These are phyloP conservation scores for Rhodotorula kratochvilovae DNA, from an alignment of 768 basidiomycete species.

Conservation along the genomic window DNA sequence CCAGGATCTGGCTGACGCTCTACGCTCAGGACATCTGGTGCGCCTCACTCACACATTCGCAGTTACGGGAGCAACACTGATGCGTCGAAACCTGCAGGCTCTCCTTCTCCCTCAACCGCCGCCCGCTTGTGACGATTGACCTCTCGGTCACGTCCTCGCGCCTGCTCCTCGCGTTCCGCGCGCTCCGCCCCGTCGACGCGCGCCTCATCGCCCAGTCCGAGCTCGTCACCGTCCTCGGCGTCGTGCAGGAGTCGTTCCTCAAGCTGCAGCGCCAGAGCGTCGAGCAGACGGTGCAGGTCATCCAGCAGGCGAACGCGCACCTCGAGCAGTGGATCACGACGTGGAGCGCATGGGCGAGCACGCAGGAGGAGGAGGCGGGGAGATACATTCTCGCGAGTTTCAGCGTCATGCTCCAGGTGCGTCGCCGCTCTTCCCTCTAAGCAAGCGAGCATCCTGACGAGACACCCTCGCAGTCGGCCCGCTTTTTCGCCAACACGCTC, in stretches of 20 bases:
- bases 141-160: slow-evolving; percentile 30
- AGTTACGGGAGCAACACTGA: background rate
- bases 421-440: background rate
- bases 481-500: slow-evolving; percentile 29
- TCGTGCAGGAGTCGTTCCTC: slow-evolving; percentile 34
- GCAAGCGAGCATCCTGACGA: background rate
- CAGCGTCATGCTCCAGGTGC: background rate
- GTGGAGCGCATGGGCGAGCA: slow-evolving; percentile 22
- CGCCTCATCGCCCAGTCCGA: slow-evolving; percentile 35
- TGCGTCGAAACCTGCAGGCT: slow-evolving; percentile 23
- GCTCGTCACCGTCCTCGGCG: slow-evolving; percentile 30
- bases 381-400: background rate
- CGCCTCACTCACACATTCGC: too few species aligned
- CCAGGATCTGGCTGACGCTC: slow-evolving; percentile 23
- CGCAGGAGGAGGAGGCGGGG: slow-evolving; percentile 18
- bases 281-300: slow-evolving; percentile 24
- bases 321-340: slow-evolving; percentile 29
- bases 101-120: slow-evolving; percentile 28
- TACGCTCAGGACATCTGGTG: slow-evolving; percentile 32
- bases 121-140: slow-evolving; percentile 37
- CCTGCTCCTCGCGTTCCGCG: slow-evolving; percentile 24
- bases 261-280: slow-evolving; percentile 19
- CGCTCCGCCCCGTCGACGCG: slow-evolving; percentile 32
- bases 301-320: slow-evolving; percentile 23
- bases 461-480: slow-evolving; percentile 7